Base-by-base conservation (phyloP, 2,329 filamentous ascomycete genomes). In the Apiospora arundinis region DNA sequence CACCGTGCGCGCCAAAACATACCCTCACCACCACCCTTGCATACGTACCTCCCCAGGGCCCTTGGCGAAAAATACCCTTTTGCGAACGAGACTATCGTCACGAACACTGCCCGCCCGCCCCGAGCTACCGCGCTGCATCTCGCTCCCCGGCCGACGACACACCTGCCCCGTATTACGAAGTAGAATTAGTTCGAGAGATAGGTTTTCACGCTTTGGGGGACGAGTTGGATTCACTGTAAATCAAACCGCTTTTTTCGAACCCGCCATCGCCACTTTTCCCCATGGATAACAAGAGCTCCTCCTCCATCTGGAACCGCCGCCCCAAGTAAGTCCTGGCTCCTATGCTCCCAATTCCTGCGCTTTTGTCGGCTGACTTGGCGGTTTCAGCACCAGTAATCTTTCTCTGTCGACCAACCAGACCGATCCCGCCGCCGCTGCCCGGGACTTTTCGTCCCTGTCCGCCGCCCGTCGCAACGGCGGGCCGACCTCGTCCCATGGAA, bases 361-460 rank as follows among this genome's bases (percentile, higher is more conserved):
- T 45, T 21, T 66, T 42, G 40, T 40, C 45, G 40, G n/a, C 40
- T 46, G 18, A 44, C 65, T 18, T 46, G 25, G 11, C 42, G 25
- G 23, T 25, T 44, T 44, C n/a, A 96, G 92, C 87, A 90, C 90
- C 83, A 93, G 90, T 88, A 98, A 97, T 87, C 92, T 98, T 83
- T 97, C 95, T 77, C 89, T 98, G 74, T 92, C 94, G 77, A 97
- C 93, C 69, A 81, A 80, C 75, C 79, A 81, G 69, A 85, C 83
- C 81, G 86, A 88, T 76, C 80, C 81, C 75, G 80, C 86, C 81
- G 45, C 23, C 80, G 82, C 86, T 85, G 85, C 79, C 60, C 76
- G 79, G 74, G 79, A 81, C 74, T 80, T 79, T 72, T 80, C 79
- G 84, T 85, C 81, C 85, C 87, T 80, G 84, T 87, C 82, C 83